These are phyloP conservation scores for Funneliformis mosseae DNA, from an alignment of 192 early-diverging fungal genomes.

Conservation along the genomic window DNA sequence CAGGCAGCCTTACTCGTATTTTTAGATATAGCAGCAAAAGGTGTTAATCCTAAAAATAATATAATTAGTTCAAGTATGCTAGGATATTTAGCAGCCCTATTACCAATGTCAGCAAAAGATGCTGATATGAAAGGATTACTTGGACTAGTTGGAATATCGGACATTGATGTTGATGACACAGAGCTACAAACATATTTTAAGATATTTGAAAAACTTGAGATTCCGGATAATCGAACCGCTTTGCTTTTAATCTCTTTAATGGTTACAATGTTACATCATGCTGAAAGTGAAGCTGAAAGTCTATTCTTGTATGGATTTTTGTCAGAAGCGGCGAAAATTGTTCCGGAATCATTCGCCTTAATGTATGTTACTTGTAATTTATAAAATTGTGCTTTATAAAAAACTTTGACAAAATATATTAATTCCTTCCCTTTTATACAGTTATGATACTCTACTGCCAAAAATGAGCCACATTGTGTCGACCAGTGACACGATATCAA, in stretches of 20 bases:
- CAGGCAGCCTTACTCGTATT: conserved; percentile 68
- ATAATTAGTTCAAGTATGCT: conserved; percentile 54
- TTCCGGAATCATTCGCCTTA: conserved; percentile 71
- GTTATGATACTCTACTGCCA: conserved; percentile 63
- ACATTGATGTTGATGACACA: conserved; percentile 44
- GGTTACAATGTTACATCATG: conserved; percentile 68
- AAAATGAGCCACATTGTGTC: conserved; percentile 72
- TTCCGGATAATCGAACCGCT: conserved; percentile 64
- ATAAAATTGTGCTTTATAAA: background rate
- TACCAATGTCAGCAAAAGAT: conserved; percentile 76
- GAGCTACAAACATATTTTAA: conserved; percentile 54
- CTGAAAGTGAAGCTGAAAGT: conserved; percentile 72
- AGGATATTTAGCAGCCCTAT: conserved; percentile 79
- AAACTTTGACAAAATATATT: background rate
- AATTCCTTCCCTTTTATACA: background rate
- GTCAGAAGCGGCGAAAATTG: conserved; percentile 69
- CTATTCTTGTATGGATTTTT: conserved; percentile 76
- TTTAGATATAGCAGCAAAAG: conserved; percentile 70
- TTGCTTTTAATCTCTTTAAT: conserved; percentile 66
- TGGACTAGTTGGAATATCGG: conserved; percentile 52
- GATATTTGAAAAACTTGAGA: conserved; percentile 67
- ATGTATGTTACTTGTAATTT: conserved; percentile 45
- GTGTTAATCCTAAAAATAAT: conserved; percentile 34
- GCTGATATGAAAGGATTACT: conserved; percentile 62
- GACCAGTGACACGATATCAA: conserved; percentile 61